Conservation (phyloP, 345 rosid species). For the Nasturtium officinale region DNA sequence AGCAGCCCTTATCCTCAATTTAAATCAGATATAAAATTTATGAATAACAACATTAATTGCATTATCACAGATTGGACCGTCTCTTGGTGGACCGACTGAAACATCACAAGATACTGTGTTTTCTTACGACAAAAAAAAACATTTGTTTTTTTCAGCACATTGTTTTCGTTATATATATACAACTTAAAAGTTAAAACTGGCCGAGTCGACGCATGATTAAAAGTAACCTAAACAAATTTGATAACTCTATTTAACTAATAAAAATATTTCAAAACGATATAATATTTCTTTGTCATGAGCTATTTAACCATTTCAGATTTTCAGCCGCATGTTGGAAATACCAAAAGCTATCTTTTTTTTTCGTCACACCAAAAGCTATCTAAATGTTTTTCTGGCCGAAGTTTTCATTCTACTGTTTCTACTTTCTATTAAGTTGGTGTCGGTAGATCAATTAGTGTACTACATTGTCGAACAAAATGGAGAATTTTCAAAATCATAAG, state of each 20-base stretch:
- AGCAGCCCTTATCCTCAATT: conserved; percentile 19
- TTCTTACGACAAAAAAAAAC: not conserved
- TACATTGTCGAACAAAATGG: too few relatives aligned
- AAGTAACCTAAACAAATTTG: too few relatives aligned
- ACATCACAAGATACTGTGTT: conserved; percentile 10
- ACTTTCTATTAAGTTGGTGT: not conserved
- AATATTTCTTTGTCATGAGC: not conserved
- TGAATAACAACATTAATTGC: conserved; percentile 20
- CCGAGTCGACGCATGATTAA: not conserved
- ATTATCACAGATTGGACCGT: conserved; percentile 23
- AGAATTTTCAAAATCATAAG: too few relatives aligned
- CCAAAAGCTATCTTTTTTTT: too few relatives aligned
- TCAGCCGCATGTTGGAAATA: too few relatives aligned
- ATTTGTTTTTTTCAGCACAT: conserved; percentile 18
- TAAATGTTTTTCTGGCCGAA: not conserved
- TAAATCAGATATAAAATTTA: conserved; percentile 6
- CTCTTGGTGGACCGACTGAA: conserved; percentile 25
- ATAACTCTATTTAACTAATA: not conserved
- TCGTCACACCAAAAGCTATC: too few relatives aligned
- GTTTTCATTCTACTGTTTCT: not conserved
- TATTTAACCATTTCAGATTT: too few relatives aligned
- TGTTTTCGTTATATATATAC: conserved; percentile 4
- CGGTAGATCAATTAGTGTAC: not conserved
- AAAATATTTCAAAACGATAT: not conserved
- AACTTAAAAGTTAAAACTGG: not conserved